These are phyloP conservation scores for Claviceps pusilla DNA, from an alignment of 2,329 filamentous ascomycete genomes.

Conservation along the genomic window DNA sequence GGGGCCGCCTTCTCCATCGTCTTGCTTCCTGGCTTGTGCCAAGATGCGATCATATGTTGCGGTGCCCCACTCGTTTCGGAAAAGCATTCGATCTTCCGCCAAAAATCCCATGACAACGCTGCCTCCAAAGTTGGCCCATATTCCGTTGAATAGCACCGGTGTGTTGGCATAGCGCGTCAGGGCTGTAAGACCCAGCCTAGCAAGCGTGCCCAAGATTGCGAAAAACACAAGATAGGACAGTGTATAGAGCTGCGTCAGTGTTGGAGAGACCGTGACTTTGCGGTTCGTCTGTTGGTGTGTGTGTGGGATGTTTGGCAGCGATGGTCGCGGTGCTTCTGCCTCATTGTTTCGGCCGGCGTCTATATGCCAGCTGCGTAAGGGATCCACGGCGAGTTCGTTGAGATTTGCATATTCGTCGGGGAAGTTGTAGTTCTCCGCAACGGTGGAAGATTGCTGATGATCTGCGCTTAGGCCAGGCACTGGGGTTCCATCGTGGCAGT, in stretches of 20 bases:
- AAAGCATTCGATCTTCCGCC: slow-evolving; percentile 60
- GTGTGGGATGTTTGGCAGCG: slow-evolving; percentile 6
- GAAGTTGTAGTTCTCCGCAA: neutral
- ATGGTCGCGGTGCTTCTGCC: slow-evolving; percentile 3
- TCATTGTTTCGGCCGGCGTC: slow-evolving; percentile 7
- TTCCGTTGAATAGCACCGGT: slow-evolving; percentile 55
- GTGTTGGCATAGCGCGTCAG: slow-evolving; percentile 67
- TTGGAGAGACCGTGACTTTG: slow-evolving; percentile 25
- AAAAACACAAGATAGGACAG: slow-evolving; percentile 76
- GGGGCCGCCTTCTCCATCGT: slow-evolving; percentile 24
- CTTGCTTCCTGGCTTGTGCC: slow-evolving; percentile 15
- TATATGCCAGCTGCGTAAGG: slow-evolving; percentile 7
- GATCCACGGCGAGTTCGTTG: neutral
- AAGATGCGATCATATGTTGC: slow-evolving; percentile 23
- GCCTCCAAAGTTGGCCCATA: slow-evolving; percentile 83
- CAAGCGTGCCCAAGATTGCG: slow-evolving; percentile 69
- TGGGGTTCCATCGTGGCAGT: neutral
- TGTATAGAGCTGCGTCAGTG: slow-evolving; percentile 50
- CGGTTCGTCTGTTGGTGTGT: slow-evolving; percentile 2
- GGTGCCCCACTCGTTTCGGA: slow-evolving; percentile 50
- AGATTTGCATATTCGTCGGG: neutral
- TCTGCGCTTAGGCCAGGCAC: neutral
- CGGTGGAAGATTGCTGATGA: neutral
- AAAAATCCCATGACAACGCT: slow-evolving; percentile 77
- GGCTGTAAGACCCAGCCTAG: slow-evolving; percentile 64